Conservation (phyloP, 2,329 filamentous ascomycete genomes). For the Teratosphaeria gauchensis region DNA sequence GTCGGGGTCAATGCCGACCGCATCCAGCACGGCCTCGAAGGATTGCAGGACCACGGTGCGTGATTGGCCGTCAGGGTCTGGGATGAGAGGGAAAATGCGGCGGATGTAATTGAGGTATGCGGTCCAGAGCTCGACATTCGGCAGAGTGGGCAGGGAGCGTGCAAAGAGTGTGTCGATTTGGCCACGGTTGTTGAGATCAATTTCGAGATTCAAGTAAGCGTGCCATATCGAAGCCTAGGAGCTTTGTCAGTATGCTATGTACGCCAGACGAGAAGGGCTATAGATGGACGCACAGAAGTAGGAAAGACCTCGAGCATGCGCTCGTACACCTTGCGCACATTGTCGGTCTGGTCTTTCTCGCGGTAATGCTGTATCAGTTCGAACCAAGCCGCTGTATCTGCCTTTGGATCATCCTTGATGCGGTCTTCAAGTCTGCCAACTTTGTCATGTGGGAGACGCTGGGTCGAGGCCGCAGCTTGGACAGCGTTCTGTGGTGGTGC, state of each 20-base stretch:
- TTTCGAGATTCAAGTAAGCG: constrained; percentile 79
- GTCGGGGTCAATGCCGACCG: constrained; percentile 84
- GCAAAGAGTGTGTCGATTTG: constrained; percentile 77
- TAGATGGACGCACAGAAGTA: constrained; percentile 63
- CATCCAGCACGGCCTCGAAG: constrained; percentile 85
- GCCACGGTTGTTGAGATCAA: constrained; percentile 71
- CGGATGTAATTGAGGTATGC: constrained; percentile 93
- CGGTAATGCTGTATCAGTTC: constrained; percentile 77
- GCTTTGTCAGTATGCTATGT: neutral
- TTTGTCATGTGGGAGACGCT: constrained; percentile 60
- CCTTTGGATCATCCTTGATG: constrained; percentile 83
- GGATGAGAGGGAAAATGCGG: constrained; percentile 74
- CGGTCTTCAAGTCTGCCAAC: constrained; percentile 79
- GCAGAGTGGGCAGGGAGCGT: constrained; percentile 65
- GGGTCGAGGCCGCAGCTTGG: constrained; percentile 16
- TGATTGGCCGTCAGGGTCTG: constrained; percentile 66
- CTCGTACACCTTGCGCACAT: constrained; percentile 70
- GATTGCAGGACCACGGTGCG: constrained; percentile 72
- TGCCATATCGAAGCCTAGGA: constrained; percentile 82
- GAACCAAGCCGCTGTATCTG: constrained; percentile 87
- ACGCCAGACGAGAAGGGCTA: neutral
- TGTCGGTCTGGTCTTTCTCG: constrained; percentile 70
- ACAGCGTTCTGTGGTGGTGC: constrained; percentile 5
- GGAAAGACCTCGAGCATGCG: constrained; percentile 84
- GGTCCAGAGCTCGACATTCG: constrained; percentile 81